These are phyloP conservation scores for Neonectria sp. DNA, from an alignment of 2,329 filamentous ascomycete species.

Conservation along the genomic window DNA sequence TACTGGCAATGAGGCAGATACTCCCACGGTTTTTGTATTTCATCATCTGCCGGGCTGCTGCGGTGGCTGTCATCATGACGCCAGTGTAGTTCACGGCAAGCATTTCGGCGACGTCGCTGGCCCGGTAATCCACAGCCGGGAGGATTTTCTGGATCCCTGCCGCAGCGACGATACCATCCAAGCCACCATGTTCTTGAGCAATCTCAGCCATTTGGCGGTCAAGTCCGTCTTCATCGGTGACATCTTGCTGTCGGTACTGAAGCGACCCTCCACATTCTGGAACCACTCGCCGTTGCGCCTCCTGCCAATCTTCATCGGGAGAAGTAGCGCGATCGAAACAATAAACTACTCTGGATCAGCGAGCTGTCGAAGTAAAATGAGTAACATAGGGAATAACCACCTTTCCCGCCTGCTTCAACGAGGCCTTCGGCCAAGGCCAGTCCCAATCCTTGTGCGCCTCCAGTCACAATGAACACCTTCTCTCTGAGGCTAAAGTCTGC, in stretches of 20 bases:
- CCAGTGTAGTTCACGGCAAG: conserved; percentile 80
- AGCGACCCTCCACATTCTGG: conserved; percentile 75
- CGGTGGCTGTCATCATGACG: conserved; percentile 39
- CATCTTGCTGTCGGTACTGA: conserved; percentile 78
- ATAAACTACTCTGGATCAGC: conserved; percentile 60
- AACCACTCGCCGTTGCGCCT: conserved; percentile 74
- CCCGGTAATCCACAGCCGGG: conserved; percentile 76
- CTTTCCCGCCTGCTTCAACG: conserved; percentile 80
- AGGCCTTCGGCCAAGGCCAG: conserved; percentile 81
- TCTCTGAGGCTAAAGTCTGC: conserved; percentile 80
- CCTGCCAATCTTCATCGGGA: conserved; percentile 71
- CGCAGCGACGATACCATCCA: conserved; percentile 80
- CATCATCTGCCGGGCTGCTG: conserved; percentile 71
- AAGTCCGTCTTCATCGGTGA: conserved; percentile 72
- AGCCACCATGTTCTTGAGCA: conserved; percentile 70
- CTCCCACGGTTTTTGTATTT: conserved; percentile 66
- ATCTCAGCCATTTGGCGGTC: conserved; percentile 73
- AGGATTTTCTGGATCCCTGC: conserved; percentile 80
- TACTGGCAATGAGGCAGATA: conserved; percentile 71
- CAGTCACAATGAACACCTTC: conserved; percentile 79
- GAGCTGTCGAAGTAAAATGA: not conserved
- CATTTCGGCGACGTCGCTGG: conserved; percentile 71
- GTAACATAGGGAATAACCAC: conserved; percentile 50
- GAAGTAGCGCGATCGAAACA: conserved; percentile 68
- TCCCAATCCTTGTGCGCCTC: conserved; percentile 81